phyloP scores from a whole-genome alignment of 176 grass and related monocot species.

The Lolium rigidum region DNA sequence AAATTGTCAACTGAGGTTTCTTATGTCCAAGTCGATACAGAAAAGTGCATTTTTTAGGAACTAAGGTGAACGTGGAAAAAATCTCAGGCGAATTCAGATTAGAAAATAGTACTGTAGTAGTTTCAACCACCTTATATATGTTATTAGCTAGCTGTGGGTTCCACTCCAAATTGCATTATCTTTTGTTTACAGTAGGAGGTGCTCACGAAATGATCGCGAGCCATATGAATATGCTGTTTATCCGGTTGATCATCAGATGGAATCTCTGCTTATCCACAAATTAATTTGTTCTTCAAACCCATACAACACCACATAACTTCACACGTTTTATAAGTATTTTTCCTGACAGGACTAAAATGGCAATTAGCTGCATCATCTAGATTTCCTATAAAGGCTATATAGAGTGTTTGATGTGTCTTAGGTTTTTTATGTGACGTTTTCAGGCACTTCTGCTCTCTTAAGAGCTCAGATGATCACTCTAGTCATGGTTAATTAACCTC shows the following conservation, averaged over 20 bases:
- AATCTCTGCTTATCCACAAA: too few species aligned
- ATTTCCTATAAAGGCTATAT: not conserved
- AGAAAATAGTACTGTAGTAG: not conserved
- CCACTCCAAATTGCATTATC: conserved; percentile 30
- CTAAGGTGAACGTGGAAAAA: too few species aligned
- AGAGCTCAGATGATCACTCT: too few species aligned
- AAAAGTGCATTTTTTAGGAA: too few species aligned
- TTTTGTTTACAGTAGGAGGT: conserved; percentile 34
- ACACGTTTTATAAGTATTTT: not conserved
- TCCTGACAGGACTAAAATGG: not conserved
- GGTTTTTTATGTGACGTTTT: not conserved
- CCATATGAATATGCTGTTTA: conserved; percentile 34
- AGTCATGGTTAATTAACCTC: not conserved
- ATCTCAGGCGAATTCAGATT: not conserved
- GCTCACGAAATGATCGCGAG: conserved; percentile 7
- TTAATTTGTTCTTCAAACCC: too few species aligned
- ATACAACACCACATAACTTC: conserved; percentile 5
- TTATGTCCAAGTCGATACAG: too few species aligned
- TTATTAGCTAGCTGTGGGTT: not conserved
- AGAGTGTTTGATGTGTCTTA: not conserved
- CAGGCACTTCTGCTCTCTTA: not conserved
- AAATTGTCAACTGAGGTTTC: too few species aligned
- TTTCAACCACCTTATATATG: too few species aligned
- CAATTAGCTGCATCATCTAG: not conserved
- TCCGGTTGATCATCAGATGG: conserved; percentile 15